Evolutionary conservation across 352 stramenopile genomes (phyloP).

Genomic region (Globisporangium lucens): DNA sequence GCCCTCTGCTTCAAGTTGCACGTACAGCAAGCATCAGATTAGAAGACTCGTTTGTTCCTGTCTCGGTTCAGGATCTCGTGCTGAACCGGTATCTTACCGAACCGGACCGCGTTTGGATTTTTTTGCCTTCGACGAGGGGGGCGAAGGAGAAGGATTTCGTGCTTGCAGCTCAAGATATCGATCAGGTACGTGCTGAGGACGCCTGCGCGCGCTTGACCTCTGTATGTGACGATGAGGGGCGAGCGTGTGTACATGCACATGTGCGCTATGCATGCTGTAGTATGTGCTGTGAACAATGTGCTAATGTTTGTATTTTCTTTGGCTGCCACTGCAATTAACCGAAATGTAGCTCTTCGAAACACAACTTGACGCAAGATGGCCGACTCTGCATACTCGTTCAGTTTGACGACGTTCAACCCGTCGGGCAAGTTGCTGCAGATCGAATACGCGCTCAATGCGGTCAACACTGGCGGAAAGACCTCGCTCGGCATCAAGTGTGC

Average conservation of each 20-base stretch:
- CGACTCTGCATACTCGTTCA: slow-evolving; percentile 98
- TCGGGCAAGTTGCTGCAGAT: slow-evolving; percentile 99
- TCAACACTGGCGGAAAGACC: slow-evolving; percentile 96
- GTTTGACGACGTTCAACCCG: slow-evolving; percentile 99
- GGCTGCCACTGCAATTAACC: not conserved
- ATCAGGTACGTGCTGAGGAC: slow-evolving; percentile 8
- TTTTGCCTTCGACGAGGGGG: slow-evolving; percentile 16
- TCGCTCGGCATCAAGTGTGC: slow-evolving; percentile 96
- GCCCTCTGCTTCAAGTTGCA: not conserved
- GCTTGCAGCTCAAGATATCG: slow-evolving; percentile 27
- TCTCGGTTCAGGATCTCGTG: slow-evolving; percentile 5
- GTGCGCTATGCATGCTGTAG: not conserved
- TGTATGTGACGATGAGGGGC: not conserved
- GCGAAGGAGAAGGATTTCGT: slow-evolving; percentile 20
- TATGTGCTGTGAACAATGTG: not conserved
- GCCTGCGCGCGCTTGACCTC: not conserved
- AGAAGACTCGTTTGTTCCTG: not conserved
- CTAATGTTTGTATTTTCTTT: not conserved
- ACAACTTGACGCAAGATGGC: slow-evolving; percentile 68
- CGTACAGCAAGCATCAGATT: not conserved
- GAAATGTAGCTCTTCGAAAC: slow-evolving; percentile 4
- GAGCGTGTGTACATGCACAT: not conserved
- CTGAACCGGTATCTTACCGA: slow-evolving; percentile 7
- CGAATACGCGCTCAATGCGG: slow-evolving; percentile 98
- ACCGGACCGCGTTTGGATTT: slow-evolving; percentile 16